Conservation (phyloP, 2,329 filamentous ascomycete genomes). For the Dryadomyces quercus-mongolicae region DNA sequence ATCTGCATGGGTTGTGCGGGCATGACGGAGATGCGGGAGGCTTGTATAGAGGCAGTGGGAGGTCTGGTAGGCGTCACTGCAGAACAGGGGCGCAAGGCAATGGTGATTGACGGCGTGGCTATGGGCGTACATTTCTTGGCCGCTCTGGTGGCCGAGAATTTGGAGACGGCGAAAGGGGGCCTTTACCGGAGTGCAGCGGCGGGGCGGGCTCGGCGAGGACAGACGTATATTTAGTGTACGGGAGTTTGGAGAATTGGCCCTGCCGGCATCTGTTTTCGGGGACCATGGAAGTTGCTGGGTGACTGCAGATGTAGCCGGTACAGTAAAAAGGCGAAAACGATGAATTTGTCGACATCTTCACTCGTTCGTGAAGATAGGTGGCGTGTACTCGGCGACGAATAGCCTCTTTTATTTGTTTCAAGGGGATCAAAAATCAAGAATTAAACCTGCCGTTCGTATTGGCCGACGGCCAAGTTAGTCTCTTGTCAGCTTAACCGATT, state of each 20-base stretch:
- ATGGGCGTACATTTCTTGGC: conserved; percentile 32
- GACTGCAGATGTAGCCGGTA: too few relatives aligned
- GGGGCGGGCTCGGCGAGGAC: background rate
- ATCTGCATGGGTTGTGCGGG: conserved; percentile 35
- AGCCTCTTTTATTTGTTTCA: too few relatives aligned
- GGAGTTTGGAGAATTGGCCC: too few relatives aligned
- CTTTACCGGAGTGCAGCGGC: background rate
- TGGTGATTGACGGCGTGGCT: conserved; percentile 38
- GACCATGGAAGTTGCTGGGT: too few relatives aligned
- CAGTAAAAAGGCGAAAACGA: too few relatives aligned
- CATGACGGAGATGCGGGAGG: conserved; percentile 31
- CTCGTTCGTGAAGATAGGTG: too few relatives aligned
- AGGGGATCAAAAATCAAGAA: too few relatives aligned
- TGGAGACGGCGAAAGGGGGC: conserved; percentile 18
- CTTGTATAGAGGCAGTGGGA: conserved; percentile 31
- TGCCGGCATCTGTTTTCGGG: too few relatives aligned
- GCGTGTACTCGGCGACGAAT: too few relatives aligned
- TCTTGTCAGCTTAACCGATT: background rate
- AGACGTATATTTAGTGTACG: background rate
- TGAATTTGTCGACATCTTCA: too few relatives aligned
- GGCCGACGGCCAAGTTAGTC: too few relatives aligned
- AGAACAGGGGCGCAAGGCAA: conserved; percentile 20
- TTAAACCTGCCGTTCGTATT: too few relatives aligned
- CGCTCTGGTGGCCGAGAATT: conserved; percentile 30
- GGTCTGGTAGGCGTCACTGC: conserved; percentile 14